Conservation (phyloP, 768 basidiomycete genomes). For the Lactarius sp. region DNA sequence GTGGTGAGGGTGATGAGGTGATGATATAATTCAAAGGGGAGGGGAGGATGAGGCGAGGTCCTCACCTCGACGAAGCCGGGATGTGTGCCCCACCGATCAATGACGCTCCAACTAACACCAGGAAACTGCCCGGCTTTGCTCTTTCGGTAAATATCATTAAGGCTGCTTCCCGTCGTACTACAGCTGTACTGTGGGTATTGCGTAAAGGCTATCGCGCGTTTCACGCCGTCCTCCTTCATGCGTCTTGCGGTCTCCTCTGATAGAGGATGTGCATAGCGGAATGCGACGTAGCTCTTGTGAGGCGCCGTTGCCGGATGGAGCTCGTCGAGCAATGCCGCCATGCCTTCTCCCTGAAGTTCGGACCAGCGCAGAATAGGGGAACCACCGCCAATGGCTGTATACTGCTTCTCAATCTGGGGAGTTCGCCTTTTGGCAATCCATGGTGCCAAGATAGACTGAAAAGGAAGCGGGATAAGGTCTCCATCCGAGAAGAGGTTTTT, state of each 20-base stretch:
- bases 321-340: constrained; percentile 90
- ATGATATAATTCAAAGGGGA: constrained; percentile 9
- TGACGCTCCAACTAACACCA: constrained; percentile 89
- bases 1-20: background rate
- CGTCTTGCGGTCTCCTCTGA: constrained; percentile 77
- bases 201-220: constrained; percentile 89
- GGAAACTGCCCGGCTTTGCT: constrained; percentile 58
- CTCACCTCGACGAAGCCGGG: constrained; percentile 89
- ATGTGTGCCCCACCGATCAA: constrained; percentile 97
- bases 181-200: constrained; percentile 99
- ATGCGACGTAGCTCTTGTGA: constrained; percentile 94
- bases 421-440: constrained; percentile 84
- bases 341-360: constrained; percentile 78
- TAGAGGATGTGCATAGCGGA: constrained; percentile 88
- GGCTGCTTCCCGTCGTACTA: constrained; percentile 94
- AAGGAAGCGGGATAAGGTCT: constrained; percentile 93
- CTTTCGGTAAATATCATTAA: constrained; percentile 84
- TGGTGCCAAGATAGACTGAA: constrained; percentile 85
- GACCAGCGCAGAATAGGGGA: constrained; percentile 94
- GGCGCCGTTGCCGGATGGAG: constrained; percentile 90
- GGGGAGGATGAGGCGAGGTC: constrained; percentile 6
- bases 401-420: constrained; percentile 92
- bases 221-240: constrained; percentile 88
- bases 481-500: constrained; percentile 87
- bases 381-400: constrained; percentile 91